Conservation (phyloP, 139 green algal species). For the Mesostigma viride region DNA sequence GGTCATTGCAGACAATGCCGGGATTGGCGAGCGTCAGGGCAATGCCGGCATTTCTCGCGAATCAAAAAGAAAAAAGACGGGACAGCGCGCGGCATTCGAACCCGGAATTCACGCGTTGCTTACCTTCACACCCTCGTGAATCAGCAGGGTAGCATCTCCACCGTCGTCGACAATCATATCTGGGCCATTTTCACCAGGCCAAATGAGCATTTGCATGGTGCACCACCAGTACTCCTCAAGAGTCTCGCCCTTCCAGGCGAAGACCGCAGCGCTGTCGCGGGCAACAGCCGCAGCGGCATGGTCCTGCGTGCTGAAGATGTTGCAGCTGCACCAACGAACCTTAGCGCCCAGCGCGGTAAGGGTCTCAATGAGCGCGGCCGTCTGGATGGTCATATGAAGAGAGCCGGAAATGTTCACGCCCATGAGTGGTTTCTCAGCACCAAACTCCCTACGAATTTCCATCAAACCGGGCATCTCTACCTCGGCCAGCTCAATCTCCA, state of each 20-base stretch:
- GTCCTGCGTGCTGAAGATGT: constrained; percentile 99
- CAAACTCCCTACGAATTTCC: constrained; percentile 86
- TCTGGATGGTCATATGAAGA: constrained; percentile 99
- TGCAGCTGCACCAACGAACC: constrained; percentile 97
- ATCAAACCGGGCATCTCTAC: constrained; percentile 97
- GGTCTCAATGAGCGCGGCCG: constrained; percentile 97
- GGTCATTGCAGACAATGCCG: too few species aligned
- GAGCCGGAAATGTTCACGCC: constrained; percentile 85
- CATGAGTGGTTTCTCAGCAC: constrained; percentile 80
- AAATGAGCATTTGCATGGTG: constrained; percentile 86
- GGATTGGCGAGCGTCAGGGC: too few species aligned
- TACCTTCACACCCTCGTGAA: constrained; percentile 90
- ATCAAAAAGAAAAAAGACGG: too few species aligned
- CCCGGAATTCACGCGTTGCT: too few species aligned
- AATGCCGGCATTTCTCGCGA: too few species aligned
- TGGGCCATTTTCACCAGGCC: constrained; percentile 64
- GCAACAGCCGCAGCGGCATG: constrained; percentile 94
- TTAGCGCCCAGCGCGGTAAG: constrained; percentile 88
- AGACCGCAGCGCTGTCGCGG: constrained; percentile 85
- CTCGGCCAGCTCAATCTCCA: constrained; percentile 97
- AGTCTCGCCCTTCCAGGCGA: constrained; percentile 99
- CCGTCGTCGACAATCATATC: constrained; percentile 98
- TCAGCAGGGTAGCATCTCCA: constrained; percentile 95
- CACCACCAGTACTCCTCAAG: constrained; percentile 99
- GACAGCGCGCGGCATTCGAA: too few species aligned